phyloP scores from a whole-genome alignment of 78 protist genomes.

The Cavenderia fasciculata region DNA sequence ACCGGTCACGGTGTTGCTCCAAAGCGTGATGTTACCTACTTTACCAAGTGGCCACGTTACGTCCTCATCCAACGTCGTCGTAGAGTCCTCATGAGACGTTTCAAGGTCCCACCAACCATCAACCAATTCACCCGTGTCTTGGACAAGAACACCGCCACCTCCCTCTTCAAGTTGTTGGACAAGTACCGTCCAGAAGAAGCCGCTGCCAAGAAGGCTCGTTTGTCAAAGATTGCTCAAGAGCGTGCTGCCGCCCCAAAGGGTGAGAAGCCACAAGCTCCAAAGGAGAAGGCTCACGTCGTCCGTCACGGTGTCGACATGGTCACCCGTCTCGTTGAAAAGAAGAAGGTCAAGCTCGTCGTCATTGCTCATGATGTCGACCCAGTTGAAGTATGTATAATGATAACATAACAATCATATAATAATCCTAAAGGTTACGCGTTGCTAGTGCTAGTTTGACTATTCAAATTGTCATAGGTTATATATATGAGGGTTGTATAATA shows the following conservation, averaged over 20 bases:
- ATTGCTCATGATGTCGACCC: constrained; percentile 99
- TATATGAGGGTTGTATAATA: neutral
- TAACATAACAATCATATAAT: neutral
- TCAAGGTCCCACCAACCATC: constrained; percentile 98
- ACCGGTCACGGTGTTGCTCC: constrained; percentile 87
- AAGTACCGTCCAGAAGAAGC: constrained; percentile 97
- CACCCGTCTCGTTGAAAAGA: constrained; percentile 94
- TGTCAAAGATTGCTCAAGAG: constrained; percentile 82
- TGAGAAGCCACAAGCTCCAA: constrained; percentile 33
- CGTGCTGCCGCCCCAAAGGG: constrained; percentile 75
- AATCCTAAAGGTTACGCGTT: neutral
- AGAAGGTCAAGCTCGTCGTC: constrained; percentile 99
- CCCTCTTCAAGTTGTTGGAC: constrained; percentile 90
- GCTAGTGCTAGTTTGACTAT: neutral
- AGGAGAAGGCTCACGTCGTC: constrained; percentile 83
- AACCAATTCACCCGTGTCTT: constrained; percentile 97
- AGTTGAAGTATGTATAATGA: constrained; percentile 87
- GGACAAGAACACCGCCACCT: constrained; percentile 88
- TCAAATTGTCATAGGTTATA: neutral
- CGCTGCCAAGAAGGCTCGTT: constrained; percentile 89
- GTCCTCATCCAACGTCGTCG: constrained; percentile 97
- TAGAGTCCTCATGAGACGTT: constrained; percentile 92
- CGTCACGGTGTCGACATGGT: constrained; percentile 98
- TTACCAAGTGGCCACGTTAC: constrained; percentile 97
- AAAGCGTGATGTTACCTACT: constrained; percentile 92